phyloP scores from a whole-genome alignment of 306 rosid species.

The Crataegus laevigata region DNA sequence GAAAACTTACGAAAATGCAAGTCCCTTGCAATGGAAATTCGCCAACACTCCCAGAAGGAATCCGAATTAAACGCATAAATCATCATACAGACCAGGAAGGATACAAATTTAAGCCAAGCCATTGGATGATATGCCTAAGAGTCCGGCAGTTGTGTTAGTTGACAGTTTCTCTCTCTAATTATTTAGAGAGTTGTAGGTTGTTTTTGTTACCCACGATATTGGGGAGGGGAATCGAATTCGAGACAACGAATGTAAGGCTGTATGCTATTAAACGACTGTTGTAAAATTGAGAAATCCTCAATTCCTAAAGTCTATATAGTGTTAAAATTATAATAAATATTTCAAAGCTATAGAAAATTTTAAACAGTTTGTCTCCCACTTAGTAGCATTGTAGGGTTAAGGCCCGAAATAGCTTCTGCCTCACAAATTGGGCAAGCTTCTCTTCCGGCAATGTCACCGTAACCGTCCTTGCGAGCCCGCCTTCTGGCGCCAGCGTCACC shows the following conservation, averaged over 20 bases:
- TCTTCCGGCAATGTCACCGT: slow-evolving; percentile 36
- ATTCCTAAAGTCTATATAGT: neutral
- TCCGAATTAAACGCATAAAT: neutral
- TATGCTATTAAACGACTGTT: too few species aligned
- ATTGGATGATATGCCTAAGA: too few species aligned
- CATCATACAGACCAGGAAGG: too few species aligned
- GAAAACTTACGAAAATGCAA: neutral
- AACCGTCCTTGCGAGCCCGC: slow-evolving; percentile 46
- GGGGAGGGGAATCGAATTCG: too few species aligned
- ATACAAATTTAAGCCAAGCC: too few species aligned
- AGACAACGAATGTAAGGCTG: too few species aligned
- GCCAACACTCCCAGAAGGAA: slow-evolving; percentile 47
- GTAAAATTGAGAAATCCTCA: too few species aligned
- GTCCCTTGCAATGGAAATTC: slow-evolving; percentile 24
- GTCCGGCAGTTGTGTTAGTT: too few species aligned
- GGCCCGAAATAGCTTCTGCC: slow-evolving; percentile 38
- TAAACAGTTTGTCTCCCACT: neutral
- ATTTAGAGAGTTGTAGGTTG: too few species aligned
- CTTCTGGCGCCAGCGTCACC: slow-evolving; percentile 50
- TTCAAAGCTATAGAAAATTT: neutral
- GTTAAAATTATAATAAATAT: neutral
- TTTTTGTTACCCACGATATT: too few species aligned
- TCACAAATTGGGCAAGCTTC: slow-evolving; percentile 28
- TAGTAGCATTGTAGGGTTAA: slow-evolving; percentile 23
- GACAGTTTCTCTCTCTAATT: too few species aligned